phyloP scores from a whole-genome alignment of 1,284 basidiomycete species.

The Wallemia hederae region DNA sequence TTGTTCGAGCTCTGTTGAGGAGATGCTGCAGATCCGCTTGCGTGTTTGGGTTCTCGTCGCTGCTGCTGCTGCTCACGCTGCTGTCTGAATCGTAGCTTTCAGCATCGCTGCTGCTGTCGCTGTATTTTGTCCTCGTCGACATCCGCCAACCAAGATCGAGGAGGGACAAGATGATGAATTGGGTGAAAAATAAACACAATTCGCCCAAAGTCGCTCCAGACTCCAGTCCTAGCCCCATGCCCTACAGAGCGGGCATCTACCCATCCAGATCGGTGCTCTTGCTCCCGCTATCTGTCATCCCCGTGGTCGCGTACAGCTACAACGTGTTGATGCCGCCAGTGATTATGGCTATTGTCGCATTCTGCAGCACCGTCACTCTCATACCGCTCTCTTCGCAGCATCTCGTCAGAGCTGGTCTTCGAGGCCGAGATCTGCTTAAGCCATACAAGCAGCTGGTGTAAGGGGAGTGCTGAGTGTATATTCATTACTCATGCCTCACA shows the following conservation, averaged over 20 bases:
- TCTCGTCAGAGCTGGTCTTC: conserved; percentile 44
- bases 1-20: not conserved
- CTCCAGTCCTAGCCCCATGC: not conserved
- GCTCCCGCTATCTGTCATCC: not conserved
- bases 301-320: not conserved
- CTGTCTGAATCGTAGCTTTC: no score
- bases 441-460: conserved; percentile 39
- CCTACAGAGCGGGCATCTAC: not conserved
- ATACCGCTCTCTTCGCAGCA: conserved; percentile 41
- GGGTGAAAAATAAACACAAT: not conserved
- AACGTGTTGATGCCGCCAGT: not conserved
- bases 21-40: not conserved
- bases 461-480: conserved; percentile 11
- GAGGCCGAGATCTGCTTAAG: conserved; percentile 55
- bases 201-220: not conserved
- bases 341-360: not conserved
- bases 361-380: conserved; percentile 26
- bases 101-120: not conserved
- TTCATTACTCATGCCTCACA: not conserved
- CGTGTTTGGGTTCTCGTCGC: not conserved
- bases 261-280: not conserved
- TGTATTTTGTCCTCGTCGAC: not conserved
- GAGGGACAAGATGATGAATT: not conserved
- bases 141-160: not conserved
- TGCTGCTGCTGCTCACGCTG: not conserved